Conservation (phyloP, 371 early-diverging fungal species). For the Dinochytrium kinnereticum region DNA sequence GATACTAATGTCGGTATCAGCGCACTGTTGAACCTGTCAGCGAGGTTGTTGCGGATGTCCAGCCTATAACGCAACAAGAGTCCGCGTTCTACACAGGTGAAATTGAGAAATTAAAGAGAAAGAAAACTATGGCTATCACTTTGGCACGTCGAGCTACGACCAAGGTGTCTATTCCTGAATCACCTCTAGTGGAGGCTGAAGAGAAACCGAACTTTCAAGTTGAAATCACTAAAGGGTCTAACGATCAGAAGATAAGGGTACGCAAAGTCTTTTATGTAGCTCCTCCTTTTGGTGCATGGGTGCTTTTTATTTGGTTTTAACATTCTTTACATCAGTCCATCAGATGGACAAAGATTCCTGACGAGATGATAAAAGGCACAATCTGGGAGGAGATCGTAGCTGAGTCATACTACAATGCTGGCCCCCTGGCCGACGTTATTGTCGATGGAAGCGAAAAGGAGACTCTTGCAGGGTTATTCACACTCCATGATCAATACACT, state of each 20-base stretch:
- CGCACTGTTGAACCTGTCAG: background rate
- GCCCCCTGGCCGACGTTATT: slow-evolving; percentile 11
- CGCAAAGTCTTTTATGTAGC: background rate
- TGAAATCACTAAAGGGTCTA: background rate
- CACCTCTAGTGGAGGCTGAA: no score
- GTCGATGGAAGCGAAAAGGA: slow-evolving; percentile 39
- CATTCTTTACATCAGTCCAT: slow-evolving; percentile 31
- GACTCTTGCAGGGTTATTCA: slow-evolving; percentile 32
- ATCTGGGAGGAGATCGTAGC: slow-evolving; percentile 44
- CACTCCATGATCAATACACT: background rate
- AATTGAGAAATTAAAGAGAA: background rate
- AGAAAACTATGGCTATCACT: background rate
- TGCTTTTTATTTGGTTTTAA: background rate
- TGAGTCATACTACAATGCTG: slow-evolving; percentile 35
- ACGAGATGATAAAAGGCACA: slow-evolving; percentile 29
- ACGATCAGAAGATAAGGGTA: background rate
- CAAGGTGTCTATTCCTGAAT: background rate
- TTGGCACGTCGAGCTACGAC: background rate
- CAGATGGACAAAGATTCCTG: slow-evolving; percentile 48
- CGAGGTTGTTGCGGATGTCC: background rate
- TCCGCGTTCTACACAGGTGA: background rate
- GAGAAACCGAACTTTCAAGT: no score
- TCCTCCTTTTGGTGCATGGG: background rate
- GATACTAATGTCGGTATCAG: background rate
- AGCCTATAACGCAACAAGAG: no score